phyloP scores from a whole-genome alignment of 768 basidiomycete species.

The Dioszegia crocea region DNA sequence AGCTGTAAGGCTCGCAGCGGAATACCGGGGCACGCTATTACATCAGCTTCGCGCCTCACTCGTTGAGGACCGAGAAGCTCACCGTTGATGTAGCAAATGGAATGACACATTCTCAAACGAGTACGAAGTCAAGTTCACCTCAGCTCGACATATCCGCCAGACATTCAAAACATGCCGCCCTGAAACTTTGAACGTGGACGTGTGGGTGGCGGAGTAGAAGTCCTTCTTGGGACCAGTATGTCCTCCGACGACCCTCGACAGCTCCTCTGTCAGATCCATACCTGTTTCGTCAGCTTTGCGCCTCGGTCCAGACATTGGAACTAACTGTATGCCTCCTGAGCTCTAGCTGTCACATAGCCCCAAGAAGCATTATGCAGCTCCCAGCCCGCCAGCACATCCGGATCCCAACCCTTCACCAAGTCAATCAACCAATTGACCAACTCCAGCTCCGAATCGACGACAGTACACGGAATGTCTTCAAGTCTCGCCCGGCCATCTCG shows the following conservation, averaged over 20 bases:
- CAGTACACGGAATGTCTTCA: constrained; percentile 48
- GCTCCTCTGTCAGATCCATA: constrained; percentile 65
- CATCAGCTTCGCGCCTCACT: constrained; percentile 3
- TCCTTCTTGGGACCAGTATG: constrained; percentile 40
- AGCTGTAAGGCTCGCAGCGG: constrained; percentile 58
- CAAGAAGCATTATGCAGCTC: constrained; percentile 73
- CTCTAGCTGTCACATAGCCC: constrained; percentile 80
- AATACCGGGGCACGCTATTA: constrained; percentile 71
- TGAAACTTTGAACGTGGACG: constrained; percentile 74
- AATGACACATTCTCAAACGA: constrained; percentile 86
- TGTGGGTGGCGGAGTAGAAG: constrained; percentile 67
- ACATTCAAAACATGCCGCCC: constrained; percentile 89
- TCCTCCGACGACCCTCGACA: constrained; percentile 65
- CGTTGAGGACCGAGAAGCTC: constrained; percentile 21
- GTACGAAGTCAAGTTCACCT: constrained; percentile 71
- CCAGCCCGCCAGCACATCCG: constrained; percentile 89
- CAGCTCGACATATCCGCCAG: constrained; percentile 87
- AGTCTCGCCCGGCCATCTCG: constrained; percentile 43
- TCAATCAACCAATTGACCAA: constrained; percentile 74
- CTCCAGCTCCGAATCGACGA: constrained; percentile 68
- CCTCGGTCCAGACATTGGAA: not conserved
- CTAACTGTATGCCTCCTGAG: constrained; percentile 49
- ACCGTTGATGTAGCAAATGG: constrained; percentile 74
- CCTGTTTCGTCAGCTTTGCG: constrained; percentile 54
- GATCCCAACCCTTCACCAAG: constrained; percentile 70